Base-by-base conservation (phyloP, 805 yeast species). In the Myxozyma neglecta region DNA sequence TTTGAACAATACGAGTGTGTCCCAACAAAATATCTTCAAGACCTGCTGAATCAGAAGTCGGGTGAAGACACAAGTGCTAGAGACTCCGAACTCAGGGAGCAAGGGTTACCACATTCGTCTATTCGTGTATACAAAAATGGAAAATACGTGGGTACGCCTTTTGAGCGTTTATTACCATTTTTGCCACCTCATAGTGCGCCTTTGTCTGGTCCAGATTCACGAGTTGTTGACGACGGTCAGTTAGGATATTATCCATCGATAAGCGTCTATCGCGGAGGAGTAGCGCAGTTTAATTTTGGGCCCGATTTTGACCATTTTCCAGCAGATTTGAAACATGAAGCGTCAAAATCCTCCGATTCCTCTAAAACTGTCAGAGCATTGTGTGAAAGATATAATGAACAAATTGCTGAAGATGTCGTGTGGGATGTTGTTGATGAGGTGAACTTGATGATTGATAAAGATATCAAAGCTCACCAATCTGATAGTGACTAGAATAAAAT, bases 221-320 rank as follows among this genome's bases (percentile, higher is more conserved):
- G 68, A 3, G 66, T 71, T 9, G 68, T 68, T 7, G 96, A 94
- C 72, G 97, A 94, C 71, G 96, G 96, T 0, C 77, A 84, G 47
- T 75, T 90, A 57, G 99, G 98, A 0, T 94, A 94, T 72, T 94
- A 86, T 74, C 98, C 99, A 1, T 89, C 91, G 77, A 80, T 90
- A 39, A 88, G 96, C 57, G 88, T 88, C 32, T 94, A 84, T 71
- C 84, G 84, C 66, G 87, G 87, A 1, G 98, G 98, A 0, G 76
- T 81, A 9, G 96, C 89, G 5, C 77, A 82, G 61, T 73, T 93
- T 59, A 85, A 88, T 65, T 79, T 90, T 1, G 88, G 91, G 0
- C 87, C 90, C 0, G 78, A 84, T 11, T 81, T 91, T 68, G 77
- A 79, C 63, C 78, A 69, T 56, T 74, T 76, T 13, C 83, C 86